Evolutionary conservation across 1,284 basidiomycete species (phyloP).

Genomic region (Irpex lacteus): DNA sequence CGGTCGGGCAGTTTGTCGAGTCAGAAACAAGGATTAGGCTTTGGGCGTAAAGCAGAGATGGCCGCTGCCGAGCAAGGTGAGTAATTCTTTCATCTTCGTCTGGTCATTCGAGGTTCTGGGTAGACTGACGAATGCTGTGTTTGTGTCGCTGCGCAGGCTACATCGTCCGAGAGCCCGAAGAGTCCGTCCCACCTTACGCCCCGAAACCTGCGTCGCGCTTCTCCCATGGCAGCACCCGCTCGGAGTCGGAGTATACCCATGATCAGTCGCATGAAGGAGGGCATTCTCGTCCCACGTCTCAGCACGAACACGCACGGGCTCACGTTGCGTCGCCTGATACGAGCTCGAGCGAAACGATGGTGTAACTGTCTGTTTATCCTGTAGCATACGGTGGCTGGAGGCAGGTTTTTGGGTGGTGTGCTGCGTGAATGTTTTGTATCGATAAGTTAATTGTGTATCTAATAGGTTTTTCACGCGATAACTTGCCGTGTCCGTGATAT

Average conservation of each 20-base stretch:
- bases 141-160: conserved; percentile 8
- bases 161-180: conserved; percentile 16
- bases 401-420: no score
- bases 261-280: not conserved
- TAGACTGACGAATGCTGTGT: no score
- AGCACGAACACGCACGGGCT: conserved; percentile 4
- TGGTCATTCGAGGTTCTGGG: no score
- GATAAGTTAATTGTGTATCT: no score
- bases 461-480: no score
- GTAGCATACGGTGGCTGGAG: no score
- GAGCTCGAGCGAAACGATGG: conserved; percentile 3
- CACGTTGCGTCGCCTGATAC: not conserved
- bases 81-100: conserved; percentile 5
- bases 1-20: conserved; percentile 26
- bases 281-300: not conserved
- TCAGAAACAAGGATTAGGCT: conserved; percentile 58
- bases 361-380: no score
- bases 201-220: conserved; percentile 8
- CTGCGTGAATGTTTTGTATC: no score
- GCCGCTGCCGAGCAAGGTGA: conserved; percentile 59
- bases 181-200: conserved; percentile 17
- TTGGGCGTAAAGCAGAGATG: conserved; percentile 76
- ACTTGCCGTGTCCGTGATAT: no score
- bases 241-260: conserved; percentile 6
- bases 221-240: conserved; percentile 5